Percentiles rank a stretch among this genome's conserved stretches.
Conservation (phyloP, 768 basidiomycete genomes). For the Naganishia antarctica region DNA sequence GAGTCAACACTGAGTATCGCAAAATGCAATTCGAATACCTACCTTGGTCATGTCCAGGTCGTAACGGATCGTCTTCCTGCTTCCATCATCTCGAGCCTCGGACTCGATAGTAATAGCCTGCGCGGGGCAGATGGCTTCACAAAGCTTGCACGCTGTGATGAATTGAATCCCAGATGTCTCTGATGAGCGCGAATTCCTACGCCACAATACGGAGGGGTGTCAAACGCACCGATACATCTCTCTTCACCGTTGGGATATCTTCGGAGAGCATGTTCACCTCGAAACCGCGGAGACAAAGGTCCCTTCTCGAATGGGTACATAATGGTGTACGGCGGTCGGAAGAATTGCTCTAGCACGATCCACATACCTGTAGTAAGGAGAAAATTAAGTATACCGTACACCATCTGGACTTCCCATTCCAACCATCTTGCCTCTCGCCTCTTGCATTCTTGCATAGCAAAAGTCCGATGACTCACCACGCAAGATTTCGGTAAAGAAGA, state of each 20-base stretch:
- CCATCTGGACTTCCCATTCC: background rate
- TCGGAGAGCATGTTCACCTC: constrained; percentile 94
- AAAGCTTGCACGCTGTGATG: constrained; percentile 84
- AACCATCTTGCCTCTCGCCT: background rate
- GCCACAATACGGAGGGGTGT: background rate
- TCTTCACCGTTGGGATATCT: constrained; percentile 97
- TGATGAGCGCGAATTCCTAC: no score
- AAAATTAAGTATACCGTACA: background rate
- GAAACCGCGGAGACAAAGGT: constrained; percentile 92
- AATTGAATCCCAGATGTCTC: no score
- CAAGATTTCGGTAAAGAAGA: constrained; percentile 98
- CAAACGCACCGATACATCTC: constrained; percentile 83
- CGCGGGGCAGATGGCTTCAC: constrained; percentile 98
- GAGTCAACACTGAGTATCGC: background rate
- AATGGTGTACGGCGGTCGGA: constrained; percentile 85
- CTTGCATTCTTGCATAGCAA: no score
- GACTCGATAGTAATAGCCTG: constrained; percentile 99
- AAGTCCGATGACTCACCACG: constrained; percentile 61
- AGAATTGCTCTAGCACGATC: constrained; percentile 65
- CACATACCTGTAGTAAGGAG: constrained; percentile 71
- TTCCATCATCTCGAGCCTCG: constrained; percentile 90
- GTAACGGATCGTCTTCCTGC: constrained; percentile 94
- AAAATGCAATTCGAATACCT: background rate
- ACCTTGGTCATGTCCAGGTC: constrained; percentile 97
- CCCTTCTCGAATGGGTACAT: constrained; percentile 91